phyloP scores from a whole-genome alignment of 331 rosid genomes.

The Acacia concinna region DNA sequence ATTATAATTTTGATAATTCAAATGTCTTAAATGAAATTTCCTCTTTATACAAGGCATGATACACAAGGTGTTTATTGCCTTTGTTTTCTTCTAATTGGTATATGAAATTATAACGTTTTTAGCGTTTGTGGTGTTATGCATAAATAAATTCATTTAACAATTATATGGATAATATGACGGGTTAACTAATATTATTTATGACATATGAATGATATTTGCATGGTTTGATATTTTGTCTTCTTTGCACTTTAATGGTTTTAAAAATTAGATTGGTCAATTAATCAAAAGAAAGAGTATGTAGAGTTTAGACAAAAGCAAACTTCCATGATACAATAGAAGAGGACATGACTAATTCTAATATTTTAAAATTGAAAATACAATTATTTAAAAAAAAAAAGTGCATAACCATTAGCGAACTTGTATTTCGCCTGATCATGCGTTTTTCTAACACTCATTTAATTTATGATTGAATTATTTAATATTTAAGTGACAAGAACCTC shows the following conservation, averaged over 20 bases:
- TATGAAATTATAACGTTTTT: neutral
- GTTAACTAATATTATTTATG: neutral
- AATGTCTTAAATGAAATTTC: no score
- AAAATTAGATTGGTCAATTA: neutral
- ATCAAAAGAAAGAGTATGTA: neutral
- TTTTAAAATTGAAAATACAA: neutral
- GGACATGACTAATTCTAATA: neutral
- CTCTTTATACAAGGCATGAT: neutral
- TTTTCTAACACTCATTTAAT: neutral
- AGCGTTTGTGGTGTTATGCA: neutral
- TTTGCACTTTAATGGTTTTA: neutral
- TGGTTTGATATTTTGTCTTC: neutral
- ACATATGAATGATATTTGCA: neutral
- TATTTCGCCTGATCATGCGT: neutral
- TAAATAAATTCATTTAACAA: neutral
- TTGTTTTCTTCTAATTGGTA: neutral
- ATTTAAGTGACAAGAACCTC: neutral
- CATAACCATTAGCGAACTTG: neutral
- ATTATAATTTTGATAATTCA: no score
- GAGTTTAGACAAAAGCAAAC: neutral
- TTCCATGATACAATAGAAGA: neutral
- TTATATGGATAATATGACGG: neutral
- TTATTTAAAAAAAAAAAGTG: no score
- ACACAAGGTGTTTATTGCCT: neutral
- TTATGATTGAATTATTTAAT: neutral